phyloP scores from a whole-genome alignment of 73 alveolate genomes.

The Symbiodinium natans region DNA sequence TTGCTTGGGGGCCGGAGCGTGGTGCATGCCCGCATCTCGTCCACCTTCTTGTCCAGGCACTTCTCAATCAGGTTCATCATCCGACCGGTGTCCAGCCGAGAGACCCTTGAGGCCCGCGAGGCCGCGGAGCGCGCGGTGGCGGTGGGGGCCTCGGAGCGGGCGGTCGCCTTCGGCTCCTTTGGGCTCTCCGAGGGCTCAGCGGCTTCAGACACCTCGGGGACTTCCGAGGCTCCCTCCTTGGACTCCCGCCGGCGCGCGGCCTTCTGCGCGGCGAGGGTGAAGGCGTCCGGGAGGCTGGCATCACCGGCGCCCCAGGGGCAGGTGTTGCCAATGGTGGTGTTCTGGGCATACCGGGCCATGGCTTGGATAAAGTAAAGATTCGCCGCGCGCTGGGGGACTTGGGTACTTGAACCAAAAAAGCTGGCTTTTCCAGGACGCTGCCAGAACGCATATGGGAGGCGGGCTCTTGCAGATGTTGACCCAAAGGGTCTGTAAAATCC shows the following conservation, averaged over 20 bases:
- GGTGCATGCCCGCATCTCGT: neutral
- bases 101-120: neutral
- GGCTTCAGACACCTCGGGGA: neutral
- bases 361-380: no score
- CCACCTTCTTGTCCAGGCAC: conserved; percentile 66
- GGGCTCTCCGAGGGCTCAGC: neutral
- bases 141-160: neutral
- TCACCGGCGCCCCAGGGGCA: conserved; percentile 1
- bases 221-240: neutral
- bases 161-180: neutral
- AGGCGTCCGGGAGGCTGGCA: neutral
- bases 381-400: no score
- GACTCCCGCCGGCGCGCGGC: conserved; percentile 1
- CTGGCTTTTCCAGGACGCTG: no score
- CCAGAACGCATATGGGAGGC: no score
- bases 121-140: neutral
- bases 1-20: neutral
- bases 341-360: conserved; percentile 8
- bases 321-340: neutral
- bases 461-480: neutral
- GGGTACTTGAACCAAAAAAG: no score
- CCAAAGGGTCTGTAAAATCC: neutral
- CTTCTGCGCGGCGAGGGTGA: neutral
- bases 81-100: neutral
- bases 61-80: conserved; percentile 58